Evolutionary conservation across 2,329 filamentous ascomycete species (phyloP).

Genomic region (Penicillium sp.): DNA sequence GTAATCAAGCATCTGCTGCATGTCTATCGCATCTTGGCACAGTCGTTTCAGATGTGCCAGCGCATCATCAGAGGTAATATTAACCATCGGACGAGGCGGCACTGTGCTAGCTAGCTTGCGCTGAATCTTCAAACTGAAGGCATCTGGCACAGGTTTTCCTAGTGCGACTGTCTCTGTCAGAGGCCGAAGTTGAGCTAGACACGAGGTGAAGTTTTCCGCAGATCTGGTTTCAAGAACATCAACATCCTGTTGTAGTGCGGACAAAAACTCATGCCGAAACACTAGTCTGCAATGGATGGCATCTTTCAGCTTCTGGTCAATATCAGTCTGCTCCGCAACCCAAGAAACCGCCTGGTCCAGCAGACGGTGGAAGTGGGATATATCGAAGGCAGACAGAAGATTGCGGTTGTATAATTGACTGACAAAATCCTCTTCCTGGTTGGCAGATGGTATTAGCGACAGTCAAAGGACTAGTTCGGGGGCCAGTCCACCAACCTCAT

Average conservation of each 20-base stretch:
- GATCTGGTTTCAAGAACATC: slow-evolving; percentile 31
- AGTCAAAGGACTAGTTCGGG: neutral
- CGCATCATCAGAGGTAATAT: slow-evolving; percentile 69
- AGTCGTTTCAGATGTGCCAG: slow-evolving; percentile 67
- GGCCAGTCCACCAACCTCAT: slow-evolving; percentile 61
- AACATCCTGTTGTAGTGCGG: slow-evolving; percentile 40
- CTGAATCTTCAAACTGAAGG: slow-evolving; percentile 88
- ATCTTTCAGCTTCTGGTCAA: slow-evolving; percentile 39
- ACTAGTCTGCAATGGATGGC: slow-evolving; percentile 66
- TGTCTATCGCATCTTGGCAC: slow-evolving; percentile 68
- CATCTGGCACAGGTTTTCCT: slow-evolving; percentile 65
- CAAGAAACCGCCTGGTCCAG: slow-evolving; percentile 57
- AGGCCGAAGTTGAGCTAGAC: slow-evolving; percentile 48
- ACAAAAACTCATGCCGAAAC: slow-evolving; percentile 57
- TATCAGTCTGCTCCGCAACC: slow-evolving; percentile 41
- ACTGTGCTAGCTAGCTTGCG: slow-evolving; percentile 90
- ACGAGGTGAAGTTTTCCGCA: slow-evolving; percentile 30
- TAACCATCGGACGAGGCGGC: slow-evolving; percentile 84
- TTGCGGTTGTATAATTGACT: slow-evolving; percentile 84
- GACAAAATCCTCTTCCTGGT: slow-evolving; percentile 90
- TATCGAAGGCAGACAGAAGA: slow-evolving; percentile 64
- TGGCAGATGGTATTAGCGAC: slow-evolving; percentile 15
- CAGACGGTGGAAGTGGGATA: slow-evolving; percentile 54
- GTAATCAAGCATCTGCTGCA: slow-evolving; percentile 66
- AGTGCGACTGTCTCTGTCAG: slow-evolving; percentile 62